Percentiles rank a stretch among this genome's conserved stretches.
Evolutionary conservation across 73 alveolate genomes (phyloP).

Genomic region (Tetrahymena elliotti): DNA sequence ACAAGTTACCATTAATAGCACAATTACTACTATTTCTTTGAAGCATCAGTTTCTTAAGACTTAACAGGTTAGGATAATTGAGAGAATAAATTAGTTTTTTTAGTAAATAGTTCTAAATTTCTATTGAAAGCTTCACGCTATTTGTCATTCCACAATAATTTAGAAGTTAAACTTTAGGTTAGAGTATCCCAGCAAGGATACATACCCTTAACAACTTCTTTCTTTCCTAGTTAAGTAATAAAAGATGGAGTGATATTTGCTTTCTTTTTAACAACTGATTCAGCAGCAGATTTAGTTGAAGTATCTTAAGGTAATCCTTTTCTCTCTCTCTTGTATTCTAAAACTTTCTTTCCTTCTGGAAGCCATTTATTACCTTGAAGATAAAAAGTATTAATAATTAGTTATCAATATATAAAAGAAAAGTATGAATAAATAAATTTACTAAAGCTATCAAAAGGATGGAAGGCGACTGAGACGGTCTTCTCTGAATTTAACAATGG

Average conservation of each 20-base stretch:
- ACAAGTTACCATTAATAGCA: neutral
- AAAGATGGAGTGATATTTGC: neutral
- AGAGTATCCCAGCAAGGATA: neutral
- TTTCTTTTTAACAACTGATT: neutral
- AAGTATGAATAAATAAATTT: neutral
- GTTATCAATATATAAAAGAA: neutral
- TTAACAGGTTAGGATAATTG: neutral
- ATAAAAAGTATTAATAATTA: neutral
- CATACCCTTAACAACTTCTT: neutral
- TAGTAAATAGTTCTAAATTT: neutral
- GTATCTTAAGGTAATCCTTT: neutral
- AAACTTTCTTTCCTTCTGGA: constrained; percentile 8
- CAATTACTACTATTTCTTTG: neutral
- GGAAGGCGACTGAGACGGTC: constrained; percentile 10
- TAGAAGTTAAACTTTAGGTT: neutral
- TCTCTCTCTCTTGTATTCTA: constrained; percentile 8
- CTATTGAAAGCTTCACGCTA: neutral
- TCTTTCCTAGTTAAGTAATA: neutral
- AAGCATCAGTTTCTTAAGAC: neutral
- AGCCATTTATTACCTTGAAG: neutral
- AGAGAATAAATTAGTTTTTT: neutral
- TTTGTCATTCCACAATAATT: neutral
- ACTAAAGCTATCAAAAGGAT: constrained; percentile 26
- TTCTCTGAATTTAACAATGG: constrained; percentile 32
- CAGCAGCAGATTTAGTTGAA: neutral